A percentile compares a stretch with the other conserved stretches of the same genome.
Conservation (phyloP, 345 rosid genomes). For the Populus pruinosa region DNA sequence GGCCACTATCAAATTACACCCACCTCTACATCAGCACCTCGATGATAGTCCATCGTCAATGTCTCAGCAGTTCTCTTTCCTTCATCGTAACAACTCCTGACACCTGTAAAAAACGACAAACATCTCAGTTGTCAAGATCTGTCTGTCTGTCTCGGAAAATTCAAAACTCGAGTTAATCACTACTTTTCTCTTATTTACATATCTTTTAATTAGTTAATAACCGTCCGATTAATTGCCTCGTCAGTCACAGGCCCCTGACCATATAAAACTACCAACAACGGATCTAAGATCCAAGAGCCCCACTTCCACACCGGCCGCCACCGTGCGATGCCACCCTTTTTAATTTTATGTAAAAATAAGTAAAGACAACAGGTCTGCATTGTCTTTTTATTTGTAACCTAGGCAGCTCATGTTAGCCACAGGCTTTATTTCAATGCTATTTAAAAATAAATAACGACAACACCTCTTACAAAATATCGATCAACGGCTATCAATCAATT, state of each 20-base stretch:
- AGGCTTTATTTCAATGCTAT: neutral
- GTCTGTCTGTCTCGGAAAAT: neutral
- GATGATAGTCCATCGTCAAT: slow-evolving; percentile 91
- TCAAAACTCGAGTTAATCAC: neutral
- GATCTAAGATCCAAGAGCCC: neutral
- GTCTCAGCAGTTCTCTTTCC: slow-evolving; percentile 99
- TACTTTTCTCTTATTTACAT: neutral
- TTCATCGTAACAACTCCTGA: slow-evolving; percentile 96
- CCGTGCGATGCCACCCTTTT: neutral
- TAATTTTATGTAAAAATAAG: neutral
- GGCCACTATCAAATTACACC: neutral
- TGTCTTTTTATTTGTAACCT: neutral
- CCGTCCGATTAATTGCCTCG: neutral
- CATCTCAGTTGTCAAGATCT: neutral
- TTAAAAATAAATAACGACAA: neutral
- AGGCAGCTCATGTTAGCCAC: neutral
- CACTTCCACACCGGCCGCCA: neutral
- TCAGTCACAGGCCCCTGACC: slow-evolving; percentile 1
- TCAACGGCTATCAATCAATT: neutral
- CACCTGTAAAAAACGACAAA: slow-evolving; percentile 55
- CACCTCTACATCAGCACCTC: slow-evolving; percentile 94
- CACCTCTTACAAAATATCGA: neutral
- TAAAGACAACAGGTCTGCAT: neutral
- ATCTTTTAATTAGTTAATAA: neutral
- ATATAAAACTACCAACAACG: neutral